Evolutionary conservation across 371 early-diverging fungal species (phyloP), one percentile per base, ranked within the genome.

Genomic region (Cladochytrium tenue): DNA sequence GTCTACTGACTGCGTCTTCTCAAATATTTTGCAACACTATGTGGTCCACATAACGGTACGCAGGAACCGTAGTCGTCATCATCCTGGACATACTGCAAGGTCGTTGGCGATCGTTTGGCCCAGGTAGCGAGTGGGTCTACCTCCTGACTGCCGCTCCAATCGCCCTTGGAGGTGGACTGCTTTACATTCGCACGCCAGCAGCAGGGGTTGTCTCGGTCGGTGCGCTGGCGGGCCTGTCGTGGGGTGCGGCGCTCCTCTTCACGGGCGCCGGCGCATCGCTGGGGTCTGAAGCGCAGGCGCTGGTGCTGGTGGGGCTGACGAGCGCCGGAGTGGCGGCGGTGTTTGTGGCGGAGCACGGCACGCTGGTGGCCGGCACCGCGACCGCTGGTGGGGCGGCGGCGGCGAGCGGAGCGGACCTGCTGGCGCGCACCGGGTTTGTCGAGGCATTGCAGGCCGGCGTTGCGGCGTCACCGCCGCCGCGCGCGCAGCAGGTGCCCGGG

Each of bases 321-420:
- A 28, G 56, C 2, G 31, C 60, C 10, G 68, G 68, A 5, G 65
- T 55, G 3, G 56, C 64, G 28, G 81, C 84, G 1, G 56, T 72
- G 3, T 76, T 88, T n/a, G 79, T 82, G 67, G 69, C 84, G 32
- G 81, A 83, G 63, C 73, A 81, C 17, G 75, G 80, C 28, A 72
- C 78, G 23, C 79, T 87, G 53, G 88, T 86, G 3, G 34, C 88
- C 1, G 83, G 84, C 32, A 81, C 91, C 0, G 77, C 89, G 0
- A 72, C 89, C 20, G 80, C 84, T 32, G 92, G 92, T 3, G 80
- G 90, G 0, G 89, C 87, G 67, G 72, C 86, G 7, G 72, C 90
- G 57, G 83, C 89, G 59, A 74, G 87, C 55, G 92, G 91, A 5
- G 69, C 91, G 30, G 92, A 93, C 74, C 76, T 89, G 63, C 91